phyloP scores from a whole-genome alignment of 345 rosid species.

The Streptanthus diversifolius region DNA sequence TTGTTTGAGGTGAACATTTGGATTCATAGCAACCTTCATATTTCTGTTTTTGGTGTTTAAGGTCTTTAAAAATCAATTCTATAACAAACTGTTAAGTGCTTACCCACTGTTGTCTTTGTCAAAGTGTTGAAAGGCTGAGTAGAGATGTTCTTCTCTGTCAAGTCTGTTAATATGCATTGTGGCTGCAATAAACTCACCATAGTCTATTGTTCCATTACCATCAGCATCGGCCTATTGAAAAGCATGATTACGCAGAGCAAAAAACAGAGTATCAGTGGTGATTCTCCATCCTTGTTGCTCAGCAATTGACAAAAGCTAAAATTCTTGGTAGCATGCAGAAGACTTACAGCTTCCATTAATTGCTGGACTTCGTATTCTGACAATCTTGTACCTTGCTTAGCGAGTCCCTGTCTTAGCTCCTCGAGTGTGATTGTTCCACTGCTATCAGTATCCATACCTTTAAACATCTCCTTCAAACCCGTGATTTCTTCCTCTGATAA shows the following conservation, averaged over 20 bases:
- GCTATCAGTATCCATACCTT: slow-evolving; percentile 53
- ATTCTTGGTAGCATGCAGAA: neutral
- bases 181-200: slow-evolving; percentile 58
- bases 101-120: slow-evolving; percentile 82
- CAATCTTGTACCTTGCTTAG: slow-evolving; percentile 57
- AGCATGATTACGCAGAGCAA: neutral
- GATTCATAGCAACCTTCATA: neutral
- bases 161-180: slow-evolving; percentile 63
- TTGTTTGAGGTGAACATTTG: neutral
- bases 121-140: slow-evolving; percentile 70
- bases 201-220: slow-evolving; percentile 58
- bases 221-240: slow-evolving; percentile 48
- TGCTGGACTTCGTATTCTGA: slow-evolving; percentile 57
- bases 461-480: slow-evolving; percentile 62
- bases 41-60: neutral
- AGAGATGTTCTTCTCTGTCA: slow-evolving; percentile 73
- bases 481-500: slow-evolving; percentile 66
- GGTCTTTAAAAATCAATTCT: neutral
- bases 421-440: slow-evolving; percentile 64
- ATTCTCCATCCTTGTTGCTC: slow-evolving; percentile 2
- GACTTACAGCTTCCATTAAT: slow-evolving; percentile 60
- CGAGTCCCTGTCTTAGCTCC: slow-evolving; percentile 59
- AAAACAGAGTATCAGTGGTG: neutral
- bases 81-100: neutral
- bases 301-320: slow-evolving; percentile 11